Evolutionary conservation across 805 yeast genomes (phyloP).

Genomic region (Starmerella lactis-condensi): DNA sequence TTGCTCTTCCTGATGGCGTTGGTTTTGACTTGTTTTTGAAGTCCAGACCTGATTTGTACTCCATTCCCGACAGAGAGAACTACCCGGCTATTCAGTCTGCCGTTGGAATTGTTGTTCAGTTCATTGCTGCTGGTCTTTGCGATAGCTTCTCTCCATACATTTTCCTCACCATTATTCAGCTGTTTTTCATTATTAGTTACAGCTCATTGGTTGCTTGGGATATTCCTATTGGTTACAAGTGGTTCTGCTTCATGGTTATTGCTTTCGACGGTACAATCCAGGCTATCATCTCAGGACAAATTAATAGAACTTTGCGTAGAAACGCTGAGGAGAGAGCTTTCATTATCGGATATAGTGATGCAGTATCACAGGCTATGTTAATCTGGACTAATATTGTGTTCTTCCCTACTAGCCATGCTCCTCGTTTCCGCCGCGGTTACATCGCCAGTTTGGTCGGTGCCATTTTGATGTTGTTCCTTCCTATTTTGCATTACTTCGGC

Average conservation of each 20-base stretch:
- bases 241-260: conserved; percentile 26
- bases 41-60: conserved; percentile 20
- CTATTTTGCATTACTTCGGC: conserved; percentile 19
- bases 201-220: conserved; percentile 28
- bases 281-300: conserved; percentile 28
- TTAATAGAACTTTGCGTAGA: conserved; percentile 22
- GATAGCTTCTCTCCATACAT: conserved; percentile 26
- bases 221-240: conserved; percentile 26
- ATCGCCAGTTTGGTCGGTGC: conserved; percentile 25
- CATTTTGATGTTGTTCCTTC: conserved; percentile 24
- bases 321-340: conserved; percentile 24
- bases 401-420: conserved; percentile 28
- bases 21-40: conserved; percentile 27
- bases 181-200: conserved; percentile 24
- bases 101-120: conserved; percentile 27
- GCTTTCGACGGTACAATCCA: conserved; percentile 25
- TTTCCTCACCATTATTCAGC: conserved; percentile 22
- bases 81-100: conserved; percentile 29
- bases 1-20: conserved; percentile 27
- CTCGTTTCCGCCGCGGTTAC: conserved; percentile 26
- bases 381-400: conserved; percentile 31
- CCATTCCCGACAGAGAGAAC: conserved; percentile 24
- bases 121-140: conserved; percentile 25
- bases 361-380: conserved; percentile 29
- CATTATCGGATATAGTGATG: conserved; percentile 22